Base-by-base conservation (phyloP, 441 rosid genomes). In the Manihot esculenta region DNA sequence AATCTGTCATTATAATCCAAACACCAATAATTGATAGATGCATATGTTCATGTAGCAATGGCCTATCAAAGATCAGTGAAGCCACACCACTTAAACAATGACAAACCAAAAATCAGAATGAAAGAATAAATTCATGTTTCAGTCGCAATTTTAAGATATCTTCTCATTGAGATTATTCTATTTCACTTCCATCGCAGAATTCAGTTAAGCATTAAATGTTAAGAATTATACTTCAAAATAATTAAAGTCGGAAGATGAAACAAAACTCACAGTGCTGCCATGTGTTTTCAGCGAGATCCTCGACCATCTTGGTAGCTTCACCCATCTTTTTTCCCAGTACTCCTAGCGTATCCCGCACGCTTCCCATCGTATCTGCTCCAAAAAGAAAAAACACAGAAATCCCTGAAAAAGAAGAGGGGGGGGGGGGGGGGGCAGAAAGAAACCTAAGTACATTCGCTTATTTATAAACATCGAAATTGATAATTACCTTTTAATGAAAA, bases 241-340 rank as follows among this genome's bases (percentile, higher is more conserved):
- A 21, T 14, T 57, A 27, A 57, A 27, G 14, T 14, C 6, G 48
- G 21, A 64, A 10, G 21, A 63, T 9, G 10, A 53, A 53, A 55
- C 9, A n/a, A 44, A 49, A 70, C 94, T 80, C 72, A 93, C 96
- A 55, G 75, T 89, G 98, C 77, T 93, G 97, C 97, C 97, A 93
- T 1, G 97, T 89, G 81, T 91, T 93, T 1, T 93, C 97, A 24
- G 96, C 97, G 38, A 93, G 87, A 75, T 87, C 90, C 86, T 93
- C 97, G 1, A 96, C 95, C 78, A 86, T 93, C 84, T 64, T 89
- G 0, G 90, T 83, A 11, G 92, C 90, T 78, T 93, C 98, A 44
- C 87, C 91, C 27, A 87, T 88, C 74, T 24, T 89, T 79, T 71
- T 91, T 38, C 91, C 87, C 93, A 93, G 91, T 68, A 92, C 84